Percentiles rank a stretch among this genome's conserved stretches.
These are phyloP conservation scores for Penicillium argentinense DNA, from an alignment of 495 filamentous ascomycete genomes.

Conservation along the genomic window DNA sequence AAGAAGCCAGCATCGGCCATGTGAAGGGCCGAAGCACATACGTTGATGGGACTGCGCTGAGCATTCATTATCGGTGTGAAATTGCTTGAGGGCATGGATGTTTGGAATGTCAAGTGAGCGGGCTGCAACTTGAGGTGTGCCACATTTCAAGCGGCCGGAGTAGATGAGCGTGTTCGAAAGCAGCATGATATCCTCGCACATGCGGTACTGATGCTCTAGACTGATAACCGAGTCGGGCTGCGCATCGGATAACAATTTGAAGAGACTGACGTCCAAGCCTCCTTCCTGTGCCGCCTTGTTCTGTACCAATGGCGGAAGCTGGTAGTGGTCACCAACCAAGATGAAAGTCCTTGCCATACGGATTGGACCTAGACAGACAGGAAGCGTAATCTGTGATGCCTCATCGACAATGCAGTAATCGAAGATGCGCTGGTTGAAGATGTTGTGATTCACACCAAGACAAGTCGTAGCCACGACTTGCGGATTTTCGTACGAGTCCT, in stretches of 20 bases:
- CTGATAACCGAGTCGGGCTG: constrained; percentile 86
- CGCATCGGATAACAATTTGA: constrained; percentile 85
- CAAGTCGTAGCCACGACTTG: constrained; percentile 94
- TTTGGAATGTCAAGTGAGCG: constrained; percentile 60
- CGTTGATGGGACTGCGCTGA: constrained; percentile 19
- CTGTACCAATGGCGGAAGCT: constrained; percentile 90
- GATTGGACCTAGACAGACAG: constrained; percentile 90
- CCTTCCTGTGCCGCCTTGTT: constrained; percentile 83
- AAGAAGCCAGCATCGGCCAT: constrained; percentile 75
- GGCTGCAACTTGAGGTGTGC: constrained; percentile 69
- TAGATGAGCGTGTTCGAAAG: constrained; percentile 94
- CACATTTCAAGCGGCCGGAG: constrained; percentile 83
- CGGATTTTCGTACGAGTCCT: constrained; percentile 73
- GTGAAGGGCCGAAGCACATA: constrained; percentile 52
- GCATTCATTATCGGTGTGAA: constrained; percentile 47
- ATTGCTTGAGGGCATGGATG: constrained; percentile 55
- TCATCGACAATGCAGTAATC: constrained; percentile 99
- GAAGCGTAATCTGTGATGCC: constrained; percentile 94
- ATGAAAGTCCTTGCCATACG: constrained; percentile 92
- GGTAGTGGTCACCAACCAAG: constrained; percentile 93
- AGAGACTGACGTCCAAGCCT: constrained; percentile 88
- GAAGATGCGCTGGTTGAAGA: constrained; percentile 87
- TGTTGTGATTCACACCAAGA: constrained; percentile 79
- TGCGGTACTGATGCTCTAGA: constrained; percentile 94
- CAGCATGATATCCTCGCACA: constrained; percentile 95